Conservation (phyloP, 139 green algal genomes). For the Astrephomene gubernaculifera region DNA sequence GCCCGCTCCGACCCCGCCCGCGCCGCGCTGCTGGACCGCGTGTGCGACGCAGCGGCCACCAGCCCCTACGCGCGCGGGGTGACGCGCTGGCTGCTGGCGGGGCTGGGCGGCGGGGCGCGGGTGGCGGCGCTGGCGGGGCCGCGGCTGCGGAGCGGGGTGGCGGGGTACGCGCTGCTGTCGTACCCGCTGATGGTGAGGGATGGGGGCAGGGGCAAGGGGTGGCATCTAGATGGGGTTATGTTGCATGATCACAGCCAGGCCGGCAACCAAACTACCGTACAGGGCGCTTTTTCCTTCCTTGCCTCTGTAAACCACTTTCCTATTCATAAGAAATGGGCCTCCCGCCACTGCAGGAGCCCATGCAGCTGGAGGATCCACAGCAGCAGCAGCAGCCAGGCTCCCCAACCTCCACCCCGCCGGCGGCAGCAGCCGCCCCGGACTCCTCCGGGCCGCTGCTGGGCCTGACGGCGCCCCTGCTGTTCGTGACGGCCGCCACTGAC, state of each 20-base stretch:
- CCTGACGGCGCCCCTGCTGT: conserved; percentile 54
- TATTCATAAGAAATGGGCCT: too few relatives aligned
- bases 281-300: too few relatives aligned
- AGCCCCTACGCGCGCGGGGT: conserved; percentile 71
- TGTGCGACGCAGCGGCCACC: conserved; percentile 64
- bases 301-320: too few relatives aligned
- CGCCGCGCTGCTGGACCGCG: conserved; percentile 66
- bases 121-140: conserved; percentile 64
- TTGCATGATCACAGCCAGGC: too few relatives aligned
- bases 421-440: conserved; percentile 29
- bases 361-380: too few relatives aligned
- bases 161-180: conserved; percentile 68
- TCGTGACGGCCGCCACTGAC: conserved; percentile 34
- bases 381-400: neutral
- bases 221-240: too few relatives aligned
- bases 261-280: too few relatives aligned
- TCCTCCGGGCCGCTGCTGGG: conserved; percentile 52
- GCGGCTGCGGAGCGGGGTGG: conserved; percentile 51
- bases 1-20: neutral
- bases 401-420: too few relatives aligned
- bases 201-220: too few relatives aligned
- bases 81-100: conserved; percentile 69
- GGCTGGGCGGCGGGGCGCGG: conserved; percentile 68
- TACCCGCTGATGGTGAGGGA: conserved; percentile 68
- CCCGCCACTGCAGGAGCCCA: too few relatives aligned